phyloP scores from a whole-genome alignment of 441 rosid genomes.

The Populus hybrid region DNA sequence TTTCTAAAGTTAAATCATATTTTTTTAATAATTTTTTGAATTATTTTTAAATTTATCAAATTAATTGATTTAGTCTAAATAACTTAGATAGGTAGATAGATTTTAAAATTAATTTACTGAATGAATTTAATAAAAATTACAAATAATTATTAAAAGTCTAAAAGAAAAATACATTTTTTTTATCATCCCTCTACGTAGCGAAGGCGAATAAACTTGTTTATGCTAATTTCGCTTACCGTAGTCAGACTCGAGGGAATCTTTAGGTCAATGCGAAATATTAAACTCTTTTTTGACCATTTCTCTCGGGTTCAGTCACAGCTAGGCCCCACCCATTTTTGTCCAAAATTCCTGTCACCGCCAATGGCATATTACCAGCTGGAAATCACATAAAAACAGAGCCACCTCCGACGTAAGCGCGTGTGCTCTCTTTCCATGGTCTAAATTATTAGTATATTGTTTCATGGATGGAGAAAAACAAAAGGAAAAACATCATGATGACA shows the following conservation, averaged over 20 bases:
- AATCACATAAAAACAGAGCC: not conserved
- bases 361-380: slow-evolving; percentile 19
- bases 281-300: slow-evolving; percentile 23
- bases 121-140: too few species aligned
- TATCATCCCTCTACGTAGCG: too few species aligned
- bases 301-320: not conserved
- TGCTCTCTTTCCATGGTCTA: too few species aligned
- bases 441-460: not conserved
- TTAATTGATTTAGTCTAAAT: too few species aligned
- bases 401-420: slow-evolving; percentile 19
- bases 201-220: too few species aligned
- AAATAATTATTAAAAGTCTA: too few species aligned
- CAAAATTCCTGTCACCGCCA: slow-evolving; percentile 29
- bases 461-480: not conserved
- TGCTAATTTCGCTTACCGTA: not conserved
- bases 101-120: too few species aligned
- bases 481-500: not conserved
- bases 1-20: too few species aligned
- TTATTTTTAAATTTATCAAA: too few species aligned
- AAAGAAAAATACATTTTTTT: too few species aligned
- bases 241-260: not conserved
- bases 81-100: too few species aligned
- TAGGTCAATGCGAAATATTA: slow-evolving; percentile 32
- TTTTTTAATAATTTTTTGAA: too few species aligned
- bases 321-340: slow-evolving; percentile 25